Evolutionary conservation across 148 eudicot species (phyloP).

Genomic region (Rhododendron simsii): DNA sequence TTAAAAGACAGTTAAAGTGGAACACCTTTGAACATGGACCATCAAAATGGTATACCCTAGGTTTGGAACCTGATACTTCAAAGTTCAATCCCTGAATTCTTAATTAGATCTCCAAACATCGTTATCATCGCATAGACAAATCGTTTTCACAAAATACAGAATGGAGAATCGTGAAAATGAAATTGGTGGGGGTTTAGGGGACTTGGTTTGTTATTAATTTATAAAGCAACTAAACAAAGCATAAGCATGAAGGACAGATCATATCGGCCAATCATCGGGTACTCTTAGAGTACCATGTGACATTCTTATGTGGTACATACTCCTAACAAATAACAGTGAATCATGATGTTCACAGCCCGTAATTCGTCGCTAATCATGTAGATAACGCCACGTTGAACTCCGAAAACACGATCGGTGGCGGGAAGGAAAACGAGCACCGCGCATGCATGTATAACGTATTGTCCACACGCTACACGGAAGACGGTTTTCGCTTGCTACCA

Average conservation of each 20-base stretch:
- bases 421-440: neutral
- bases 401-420: neutral
- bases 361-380: no score
- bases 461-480: neutral
- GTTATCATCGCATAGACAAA: neutral
- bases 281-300: no score
- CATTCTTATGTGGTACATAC: no score
- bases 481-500: neutral
- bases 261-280: neutral
- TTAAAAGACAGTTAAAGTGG: neutral
- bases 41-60: neutral
- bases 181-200: neutral
- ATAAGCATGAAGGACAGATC: neutral
- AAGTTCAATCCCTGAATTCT: neutral
- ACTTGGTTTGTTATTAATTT: neutral
- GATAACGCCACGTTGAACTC: no score
- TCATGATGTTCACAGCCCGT: no score
- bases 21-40: neutral
- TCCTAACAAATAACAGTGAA: no score
- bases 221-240: neutral
- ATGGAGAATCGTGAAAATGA: neutral
- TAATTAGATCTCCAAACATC: neutral
- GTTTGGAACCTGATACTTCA: neutral
- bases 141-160: neutral
- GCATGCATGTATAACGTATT: neutral